Percentiles rank a stretch among this genome's conserved stretches.
phyloP scores from a whole-genome alignment of 2,329 filamentous ascomycete species.

The Pseudogymnoascus sp. region DNA sequence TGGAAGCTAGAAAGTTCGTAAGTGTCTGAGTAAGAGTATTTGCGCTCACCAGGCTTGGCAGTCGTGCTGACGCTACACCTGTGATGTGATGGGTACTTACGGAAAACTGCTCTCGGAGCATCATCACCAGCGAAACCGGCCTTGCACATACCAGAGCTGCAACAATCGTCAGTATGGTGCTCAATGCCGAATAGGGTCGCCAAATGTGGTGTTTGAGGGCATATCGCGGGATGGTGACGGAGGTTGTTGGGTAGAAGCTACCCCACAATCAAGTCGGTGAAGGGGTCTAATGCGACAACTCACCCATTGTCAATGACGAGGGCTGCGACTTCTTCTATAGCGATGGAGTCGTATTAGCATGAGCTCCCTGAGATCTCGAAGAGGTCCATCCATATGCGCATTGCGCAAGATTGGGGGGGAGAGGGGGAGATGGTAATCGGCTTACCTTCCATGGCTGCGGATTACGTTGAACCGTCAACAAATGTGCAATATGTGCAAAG shows the following conservation, averaged over 20 bases:
- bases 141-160: conserved; percentile 99
- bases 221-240: conserved; percentile 8
- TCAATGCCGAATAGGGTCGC: conserved; percentile 6
- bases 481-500: conserved; percentile 22
- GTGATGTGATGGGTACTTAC: conserved; percentile 59
- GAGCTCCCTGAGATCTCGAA: conserved; percentile 13
- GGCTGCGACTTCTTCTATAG: conserved; percentile 97
- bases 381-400: conserved; percentile 16
- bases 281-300: conserved; percentile 43
- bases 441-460: conserved; percentile 35
- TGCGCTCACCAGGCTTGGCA: background rate
- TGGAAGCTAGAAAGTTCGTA: conserved; percentile 63
- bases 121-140: conserved; percentile 99
- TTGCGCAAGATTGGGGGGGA: conserved; percentile 12
- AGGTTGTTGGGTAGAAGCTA: conserved; percentile 14
- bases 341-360: conserved; percentile 22
- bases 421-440: conserved; percentile 16
- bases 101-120: conserved; percentile 99
- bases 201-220: background rate
- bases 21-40: background rate
- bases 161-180: conserved; percentile 21
- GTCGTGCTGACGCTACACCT: background rate
- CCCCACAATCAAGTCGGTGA: conserved; percentile 20
- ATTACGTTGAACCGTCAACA: conserved; percentile 30
- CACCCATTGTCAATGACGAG: conserved; percentile 99